Base-by-base conservation (phyloP, 805 yeast genomes). In the Millerozyma miso region DNA sequence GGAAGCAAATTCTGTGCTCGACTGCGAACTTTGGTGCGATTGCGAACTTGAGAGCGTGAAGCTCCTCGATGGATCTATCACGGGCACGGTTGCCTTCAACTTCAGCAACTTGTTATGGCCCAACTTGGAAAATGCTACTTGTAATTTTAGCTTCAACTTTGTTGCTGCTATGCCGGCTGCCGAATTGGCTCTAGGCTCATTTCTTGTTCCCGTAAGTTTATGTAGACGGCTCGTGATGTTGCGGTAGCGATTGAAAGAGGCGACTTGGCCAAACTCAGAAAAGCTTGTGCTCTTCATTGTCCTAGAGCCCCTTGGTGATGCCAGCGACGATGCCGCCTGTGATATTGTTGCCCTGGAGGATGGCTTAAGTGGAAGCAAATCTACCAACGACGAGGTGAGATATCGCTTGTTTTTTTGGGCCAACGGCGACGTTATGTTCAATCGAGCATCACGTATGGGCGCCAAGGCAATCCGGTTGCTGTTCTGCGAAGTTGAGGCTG, bases 111-210 rank as follows among this genome's bases (percentile, higher is more conserved):
- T 42, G 33, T 45, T 47, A 15, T 55, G 55, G 47, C 66, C 68
- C 29, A 70, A 47, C 50, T 69, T 70, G 54, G 62, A 67, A 32
- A 69, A 50, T 1, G 76, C 76, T 47, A 69, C 52, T 46, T 65
- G 74, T 33, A 70, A 54, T 51, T 69, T 69, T 44, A 69, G 57
- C 55, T 67, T 70, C 52, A 70, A 58, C 48, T 69, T 69, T 17
- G 71, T 64, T 26, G 74, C 76, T 8, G 73, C 71, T 53, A 67
- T 58, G 20, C 65, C 68, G 4, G 69, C 71, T 42, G 61, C 52
- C 44, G 58, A 63, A 48, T 56, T 63, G 13, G 18, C 39, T 5
- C n/a, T 20, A 5, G 29, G n/a, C 5, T 17, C 20, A 19, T 19
- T 5, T 2, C 16, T 2, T 14, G 19, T 34, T 15, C 34, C 20